Percentiles rank a stretch among this genome's conserved stretches.
Evolutionary conservation across 192 early-diverging fungal genomes (phyloP).

Genomic region (Linnemannia hyalina): DNA sequence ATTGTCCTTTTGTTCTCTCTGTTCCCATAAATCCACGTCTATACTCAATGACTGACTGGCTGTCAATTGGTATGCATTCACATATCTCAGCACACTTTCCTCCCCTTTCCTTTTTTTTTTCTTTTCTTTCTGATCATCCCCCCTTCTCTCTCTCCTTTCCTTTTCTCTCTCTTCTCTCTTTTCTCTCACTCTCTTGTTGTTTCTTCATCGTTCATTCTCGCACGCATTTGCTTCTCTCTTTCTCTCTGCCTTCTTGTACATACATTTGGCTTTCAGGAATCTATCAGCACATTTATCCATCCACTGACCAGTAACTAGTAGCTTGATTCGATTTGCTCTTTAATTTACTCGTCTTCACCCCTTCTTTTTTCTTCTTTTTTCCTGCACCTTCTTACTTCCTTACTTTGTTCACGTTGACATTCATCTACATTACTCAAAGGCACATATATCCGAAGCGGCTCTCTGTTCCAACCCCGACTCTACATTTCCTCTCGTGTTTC

Average conservation of each 20-base stretch:
- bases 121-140: neutral
- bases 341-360: neutral
- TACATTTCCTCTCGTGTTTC: neutral
- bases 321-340: neutral
- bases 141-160: neutral
- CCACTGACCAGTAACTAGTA: neutral
- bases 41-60: too few relatives aligned
- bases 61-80: neutral
- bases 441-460: neutral
- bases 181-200: neutral
- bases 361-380: too few relatives aligned
- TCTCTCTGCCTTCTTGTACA: neutral
- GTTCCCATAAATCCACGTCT: too few relatives aligned
- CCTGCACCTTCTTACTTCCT: neutral
- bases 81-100: neutral
- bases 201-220: neutral
- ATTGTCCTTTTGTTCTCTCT: too few relatives aligned
- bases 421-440: neutral
- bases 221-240: neutral
- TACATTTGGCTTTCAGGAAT: neutral
- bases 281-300: neutral
- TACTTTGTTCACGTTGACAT: neutral
- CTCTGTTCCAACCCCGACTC: neutral
- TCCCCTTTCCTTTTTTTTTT: neutral
- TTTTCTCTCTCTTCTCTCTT: neutral